Evolutionary conservation across 495 filamentous ascomycete species (phyloP), one percentile per base, ranked within the genome.

Genomic region (Aspergillus incahuasiensis): DNA sequence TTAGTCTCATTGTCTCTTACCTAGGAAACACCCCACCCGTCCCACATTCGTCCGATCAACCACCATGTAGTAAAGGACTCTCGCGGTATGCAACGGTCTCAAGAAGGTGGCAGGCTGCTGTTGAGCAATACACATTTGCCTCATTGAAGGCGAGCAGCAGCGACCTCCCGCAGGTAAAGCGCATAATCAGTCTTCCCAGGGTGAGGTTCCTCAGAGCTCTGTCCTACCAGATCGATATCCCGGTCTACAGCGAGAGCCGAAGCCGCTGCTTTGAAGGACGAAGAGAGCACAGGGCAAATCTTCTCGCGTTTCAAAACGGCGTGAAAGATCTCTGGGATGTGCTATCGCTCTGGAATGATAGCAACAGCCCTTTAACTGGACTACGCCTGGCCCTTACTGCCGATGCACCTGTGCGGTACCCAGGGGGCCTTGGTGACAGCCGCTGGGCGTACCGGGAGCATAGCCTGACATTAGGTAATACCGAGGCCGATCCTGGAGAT

Each of bases 21-120:
- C 25, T 28, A 8, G 8, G 25, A 28, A 28, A 28, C 25, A 28
- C 8, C 25, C 8, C 25, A 8, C 25, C n/a, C n/a, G n/a, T n/a
- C n/a, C n/a, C 25, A 28, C 25, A 3, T 28, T 4, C 3, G 25
- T 28, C 25, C 3, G 25, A 28, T 28, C 3, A 28, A 28, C 25
- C 3, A 28, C 25, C 25, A 32, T 69, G 55, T 35, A 74, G 68
- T 28, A 22, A 43, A 15, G 16, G 16, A n/a, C 21, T 53, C 9
- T 18, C 51, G 0, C 40, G 40, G 6, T 58, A 58, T 19, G 55
- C 55, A 5, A 48, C 55, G 6, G 32, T 53, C 48, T 58, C 55
- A 6, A 44, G 30, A 35, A 21, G 6, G 16, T 58, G 55, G 55
- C 48, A 58, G 35, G 7, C 20, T 21, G 32, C 49, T 2, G 30